Conservation (phyloP, 306 rosid species). For the Mimosa bimucronata region DNA sequence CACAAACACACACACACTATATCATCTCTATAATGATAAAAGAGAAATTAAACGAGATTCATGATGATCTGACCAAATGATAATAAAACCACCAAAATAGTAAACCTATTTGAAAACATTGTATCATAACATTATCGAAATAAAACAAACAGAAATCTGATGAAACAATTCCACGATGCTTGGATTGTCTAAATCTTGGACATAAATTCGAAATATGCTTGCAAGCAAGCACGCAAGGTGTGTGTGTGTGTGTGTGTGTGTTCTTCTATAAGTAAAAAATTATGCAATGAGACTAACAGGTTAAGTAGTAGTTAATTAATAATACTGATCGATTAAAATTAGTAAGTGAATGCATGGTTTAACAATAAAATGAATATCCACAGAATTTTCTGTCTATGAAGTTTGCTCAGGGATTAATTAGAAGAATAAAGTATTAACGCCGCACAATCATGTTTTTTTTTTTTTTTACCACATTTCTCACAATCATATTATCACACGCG, state of each 20-base stretch:
- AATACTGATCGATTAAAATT: background rate
- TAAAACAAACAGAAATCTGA: background rate
- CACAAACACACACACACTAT: background rate
- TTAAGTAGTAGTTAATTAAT: background rate
- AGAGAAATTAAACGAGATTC: too few relatives aligned
- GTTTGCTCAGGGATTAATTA: background rate
- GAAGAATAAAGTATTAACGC: background rate
- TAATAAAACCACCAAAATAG: background rate
- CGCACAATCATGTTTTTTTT: too few relatives aligned
- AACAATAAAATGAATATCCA: background rate
- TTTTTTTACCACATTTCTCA: too few relatives aligned
- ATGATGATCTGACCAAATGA: background rate
- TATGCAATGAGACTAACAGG: conserved; percentile 1
- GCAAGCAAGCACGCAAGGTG: background rate
- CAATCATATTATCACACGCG: background rate
- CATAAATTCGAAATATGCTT: background rate
- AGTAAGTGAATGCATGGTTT: background rate
- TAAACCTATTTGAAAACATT: background rate
- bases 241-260: too few relatives aligned
- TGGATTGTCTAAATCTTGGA: background rate
- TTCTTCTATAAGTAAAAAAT: conserved; percentile 3
- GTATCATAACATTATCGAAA: background rate
- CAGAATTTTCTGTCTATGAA: background rate
- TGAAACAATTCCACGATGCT: background rate
- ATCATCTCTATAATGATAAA: background rate